phyloP scores from a whole-genome alignment of 768 basidiomycete species.

The Suillus hirtellus region DNA sequence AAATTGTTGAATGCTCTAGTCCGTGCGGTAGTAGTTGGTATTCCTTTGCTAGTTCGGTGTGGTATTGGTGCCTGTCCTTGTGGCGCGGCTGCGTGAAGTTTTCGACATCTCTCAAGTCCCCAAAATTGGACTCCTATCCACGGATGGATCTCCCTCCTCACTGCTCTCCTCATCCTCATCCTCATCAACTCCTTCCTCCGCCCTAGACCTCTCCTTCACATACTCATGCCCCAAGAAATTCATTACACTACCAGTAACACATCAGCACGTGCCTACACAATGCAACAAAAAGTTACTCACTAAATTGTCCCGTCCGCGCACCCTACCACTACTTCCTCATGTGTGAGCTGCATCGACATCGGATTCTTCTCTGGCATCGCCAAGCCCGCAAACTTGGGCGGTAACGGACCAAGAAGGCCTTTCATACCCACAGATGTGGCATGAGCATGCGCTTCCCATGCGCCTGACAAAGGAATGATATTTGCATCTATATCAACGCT shows the following conservation, averaged over 20 bases:
- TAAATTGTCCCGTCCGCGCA: conserved; percentile 90
- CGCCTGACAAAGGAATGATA: conserved; percentile 68
- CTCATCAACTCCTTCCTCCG: background rate
- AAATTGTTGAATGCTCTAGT: background rate
- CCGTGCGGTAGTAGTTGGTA: background rate
- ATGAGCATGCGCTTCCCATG: conserved; percentile 69
- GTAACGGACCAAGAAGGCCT: conserved; percentile 63
- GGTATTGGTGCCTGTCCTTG: background rate
- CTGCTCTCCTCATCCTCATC: conserved; percentile 5
- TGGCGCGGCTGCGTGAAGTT: background rate
- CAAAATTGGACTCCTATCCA: background rate
- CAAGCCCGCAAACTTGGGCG: conserved; percentile 71
- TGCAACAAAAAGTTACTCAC: conserved; percentile 46
- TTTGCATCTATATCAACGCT: conserved; percentile 64
- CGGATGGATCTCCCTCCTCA: background rate
- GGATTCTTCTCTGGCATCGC: conserved; percentile 92
- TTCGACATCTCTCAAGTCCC: background rate
- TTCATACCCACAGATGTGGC: conserved; percentile 42
- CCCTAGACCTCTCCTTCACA: conserved; percentile 31
- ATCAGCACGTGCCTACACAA: conserved; percentile 15
- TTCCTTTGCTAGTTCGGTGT: background rate
- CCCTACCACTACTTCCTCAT: conserved; percentile 89
- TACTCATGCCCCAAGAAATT: conserved; percentile 62
- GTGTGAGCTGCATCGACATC: conserved; percentile 90
- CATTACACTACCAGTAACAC: conserved; percentile 47